Evolutionary conservation across 208 protist species (phyloP).

Genomic region (Acanthamoeba sp.): DNA sequence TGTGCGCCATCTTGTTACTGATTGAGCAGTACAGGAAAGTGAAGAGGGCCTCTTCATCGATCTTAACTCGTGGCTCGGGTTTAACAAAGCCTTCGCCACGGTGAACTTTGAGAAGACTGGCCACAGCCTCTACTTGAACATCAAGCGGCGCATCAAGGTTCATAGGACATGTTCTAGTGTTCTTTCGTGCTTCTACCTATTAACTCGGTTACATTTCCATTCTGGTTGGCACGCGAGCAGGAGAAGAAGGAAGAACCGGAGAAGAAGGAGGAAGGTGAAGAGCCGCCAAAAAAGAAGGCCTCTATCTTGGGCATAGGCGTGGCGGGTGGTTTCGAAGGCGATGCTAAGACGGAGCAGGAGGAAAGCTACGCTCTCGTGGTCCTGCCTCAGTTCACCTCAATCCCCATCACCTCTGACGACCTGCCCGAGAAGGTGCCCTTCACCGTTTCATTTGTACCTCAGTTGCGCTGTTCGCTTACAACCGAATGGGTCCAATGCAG

Average conservation of each 20-base stretch:
- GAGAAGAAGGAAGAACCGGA: conserved; percentile 21
- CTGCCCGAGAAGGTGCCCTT: conserved; percentile 61
- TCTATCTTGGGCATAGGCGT: conserved; percentile 66
- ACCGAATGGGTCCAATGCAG: not conserved
- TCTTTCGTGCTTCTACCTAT: not conserved
- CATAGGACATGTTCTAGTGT: not conserved
- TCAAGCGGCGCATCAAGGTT: conserved; percentile 40
- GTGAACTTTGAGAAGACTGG: conserved; percentile 47
- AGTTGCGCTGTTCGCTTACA: not conserved
- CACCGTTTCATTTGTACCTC: not conserved
- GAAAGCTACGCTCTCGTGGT: conserved; percentile 66
- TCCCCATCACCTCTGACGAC: not conserved
- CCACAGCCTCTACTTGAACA: conserved; percentile 68
- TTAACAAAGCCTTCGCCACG: conserved; percentile 22
- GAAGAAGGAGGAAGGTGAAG: conserved; percentile 4
- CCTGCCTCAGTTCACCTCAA: conserved; percentile 23
- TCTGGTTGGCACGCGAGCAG: not conserved
- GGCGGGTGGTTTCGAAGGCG: conserved; percentile 43
- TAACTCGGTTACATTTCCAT: not conserved
- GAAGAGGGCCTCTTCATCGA: conserved; percentile 70
- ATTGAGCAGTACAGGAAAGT: conserved; percentile 17
- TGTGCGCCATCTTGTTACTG: too few relatives aligned
- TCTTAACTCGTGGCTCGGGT: conserved; percentile 55
- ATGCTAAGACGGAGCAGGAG: conserved; percentile 6
- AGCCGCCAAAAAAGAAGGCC: conserved; percentile 57